phyloP scores from a whole-genome alignment of 1,139 yeast genomes.

The Candida pseudocylindracea region DNA sequence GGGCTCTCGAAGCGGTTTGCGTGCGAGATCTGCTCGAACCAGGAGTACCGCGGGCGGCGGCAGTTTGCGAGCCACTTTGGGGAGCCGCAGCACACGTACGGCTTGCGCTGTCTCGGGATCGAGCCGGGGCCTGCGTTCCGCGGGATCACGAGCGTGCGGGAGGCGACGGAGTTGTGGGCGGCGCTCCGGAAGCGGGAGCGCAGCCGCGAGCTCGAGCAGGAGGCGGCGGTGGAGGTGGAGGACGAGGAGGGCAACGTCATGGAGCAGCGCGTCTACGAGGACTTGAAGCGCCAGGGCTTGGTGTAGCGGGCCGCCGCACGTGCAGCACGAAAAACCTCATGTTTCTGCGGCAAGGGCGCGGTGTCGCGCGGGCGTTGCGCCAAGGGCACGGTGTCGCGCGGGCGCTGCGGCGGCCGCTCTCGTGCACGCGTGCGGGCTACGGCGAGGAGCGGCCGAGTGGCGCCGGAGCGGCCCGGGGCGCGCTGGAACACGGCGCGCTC shows the following conservation, averaged over 20 bases:
- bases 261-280: conserved; percentile 63
- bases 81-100: conserved; percentile 47
- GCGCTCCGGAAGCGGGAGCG: conserved; percentile 17
- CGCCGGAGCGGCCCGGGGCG: no score
- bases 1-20: conserved; percentile 54
- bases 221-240: conserved; percentile 59
- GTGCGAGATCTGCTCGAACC: conserved; percentile 82
- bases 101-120: conserved; percentile 58
- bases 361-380: no score
- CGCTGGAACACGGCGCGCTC: no score
- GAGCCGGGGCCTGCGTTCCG: conserved; percentile 19
- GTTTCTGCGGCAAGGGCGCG: no score
- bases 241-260: conserved; percentile 87
- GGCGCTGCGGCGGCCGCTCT: no score
- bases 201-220: conserved; percentile 18
- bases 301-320: conserved; percentile 14
- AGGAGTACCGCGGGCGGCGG: conserved; percentile 49
- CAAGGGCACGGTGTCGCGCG: no score
- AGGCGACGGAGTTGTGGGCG: conserved; percentile 40
- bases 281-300: conserved; percentile 69
- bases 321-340: no score
- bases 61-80: conserved; percentile 56
- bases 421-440: no score
- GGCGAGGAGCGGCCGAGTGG: no score
- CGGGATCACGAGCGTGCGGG: conserved; percentile 44